Evolutionary conservation across 805 yeast genomes (phyloP).

Genomic region (Cyberlindnera saturnus): DNA sequence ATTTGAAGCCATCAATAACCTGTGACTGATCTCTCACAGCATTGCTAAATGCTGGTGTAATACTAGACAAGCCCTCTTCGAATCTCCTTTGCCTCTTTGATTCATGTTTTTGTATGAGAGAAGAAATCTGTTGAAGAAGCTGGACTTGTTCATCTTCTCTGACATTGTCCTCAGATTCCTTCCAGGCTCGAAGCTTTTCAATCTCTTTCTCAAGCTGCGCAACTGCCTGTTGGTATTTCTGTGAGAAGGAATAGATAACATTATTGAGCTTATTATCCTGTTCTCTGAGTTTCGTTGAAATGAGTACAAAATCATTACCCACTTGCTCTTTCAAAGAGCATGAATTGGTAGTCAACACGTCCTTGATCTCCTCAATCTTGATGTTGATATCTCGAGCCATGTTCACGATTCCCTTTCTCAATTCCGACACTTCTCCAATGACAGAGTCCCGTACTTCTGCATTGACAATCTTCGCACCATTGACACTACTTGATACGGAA

Average conservation of each 20-base stretch:
- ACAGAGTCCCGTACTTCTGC: slow-evolving; percentile 13
- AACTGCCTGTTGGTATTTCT: background rate
- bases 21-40: slow-evolving; percentile 9
- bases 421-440: background rate
- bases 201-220: slow-evolving; percentile 3
- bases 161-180: background rate
- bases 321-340: background rate
- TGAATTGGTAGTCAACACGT: background rate
- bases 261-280: background rate
- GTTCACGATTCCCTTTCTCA: background rate
- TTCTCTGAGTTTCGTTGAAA: background rate
- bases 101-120: slow-evolving; percentile 9
- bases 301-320: background rate
- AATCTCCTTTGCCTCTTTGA: slow-evolving; percentile 3
- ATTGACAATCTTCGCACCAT: slow-evolving; percentile 12
- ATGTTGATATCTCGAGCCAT: slow-evolving; percentile 1
- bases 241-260: background rate
- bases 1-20: background rate
- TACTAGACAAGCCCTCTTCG: background rate
- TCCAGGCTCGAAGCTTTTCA: background rate
- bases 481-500: slow-evolving; percentile 6
- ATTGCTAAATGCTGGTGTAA: slow-evolving; percentile 8
- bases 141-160: background rate
- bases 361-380: background rate
- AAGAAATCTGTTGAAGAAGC: slow-evolving; percentile 8